Conservation (phyloP, 306 rosid species). For the Carpinus viminea region DNA sequence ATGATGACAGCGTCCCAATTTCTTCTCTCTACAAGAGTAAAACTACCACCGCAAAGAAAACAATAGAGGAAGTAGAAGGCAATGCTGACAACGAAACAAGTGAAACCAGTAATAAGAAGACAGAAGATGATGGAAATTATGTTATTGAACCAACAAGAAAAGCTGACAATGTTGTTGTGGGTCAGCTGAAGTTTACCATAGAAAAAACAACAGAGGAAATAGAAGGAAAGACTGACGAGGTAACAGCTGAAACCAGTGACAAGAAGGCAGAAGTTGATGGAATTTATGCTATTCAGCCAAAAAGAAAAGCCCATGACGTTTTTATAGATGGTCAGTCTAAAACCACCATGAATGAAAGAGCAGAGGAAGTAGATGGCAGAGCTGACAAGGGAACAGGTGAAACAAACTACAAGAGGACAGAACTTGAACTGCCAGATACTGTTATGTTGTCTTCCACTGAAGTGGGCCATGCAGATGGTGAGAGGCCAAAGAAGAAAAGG, state of each 20-base stretch:
- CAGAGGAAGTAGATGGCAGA: constrained; percentile 33
- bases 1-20: constrained; percentile 50
- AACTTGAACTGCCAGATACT: constrained; percentile 10
- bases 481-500: constrained; percentile 38
- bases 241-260: constrained; percentile 34
- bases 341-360: constrained; percentile 27
- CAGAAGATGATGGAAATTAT: constrained; percentile 34
- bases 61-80: constrained; percentile 37
- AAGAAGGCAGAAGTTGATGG: constrained; percentile 35
- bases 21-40: constrained; percentile 46
- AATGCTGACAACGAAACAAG: constrained; percentile 27
- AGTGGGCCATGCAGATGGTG: constrained; percentile 11
- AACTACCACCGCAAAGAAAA: constrained; percentile 27
- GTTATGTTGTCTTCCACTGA: no score
- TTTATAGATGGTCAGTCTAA: constrained; percentile 41
- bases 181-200: constrained; percentile 24
- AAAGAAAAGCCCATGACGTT: constrained; percentile 26
- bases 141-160: constrained; percentile 24
- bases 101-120: constrained; percentile 37
- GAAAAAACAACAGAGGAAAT: constrained; percentile 28
- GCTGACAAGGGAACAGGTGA: constrained; percentile 31
- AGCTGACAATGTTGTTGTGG: constrained; percentile 34
- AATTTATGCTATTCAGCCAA: constrained; percentile 22
- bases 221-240: constrained; percentile 31
- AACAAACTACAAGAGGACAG: constrained; percentile 33